A percentile compares a stretch with the other conserved stretches of the same genome.
These are phyloP conservation scores for Mortierella sp. DNA, from an alignment of 371 early-diverging fungal genomes.

Conservation along the genomic window DNA sequence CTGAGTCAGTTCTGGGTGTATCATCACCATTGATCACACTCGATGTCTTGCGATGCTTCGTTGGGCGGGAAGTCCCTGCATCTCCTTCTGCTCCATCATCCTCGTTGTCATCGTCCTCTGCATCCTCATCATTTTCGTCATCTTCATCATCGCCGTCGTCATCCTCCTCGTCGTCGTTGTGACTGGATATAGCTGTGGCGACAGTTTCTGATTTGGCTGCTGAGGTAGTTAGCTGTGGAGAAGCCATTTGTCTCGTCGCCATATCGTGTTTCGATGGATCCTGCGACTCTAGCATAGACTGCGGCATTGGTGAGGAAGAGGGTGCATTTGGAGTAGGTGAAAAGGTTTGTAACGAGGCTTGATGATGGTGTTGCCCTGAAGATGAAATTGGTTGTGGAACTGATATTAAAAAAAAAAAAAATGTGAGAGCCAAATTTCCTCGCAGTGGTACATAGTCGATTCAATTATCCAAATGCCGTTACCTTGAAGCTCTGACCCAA, in stretches of 20 bases:
- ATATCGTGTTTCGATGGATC: constrained; percentile 5
- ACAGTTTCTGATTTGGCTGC: constrained; percentile 42
- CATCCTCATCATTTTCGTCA: constrained; percentile 44
- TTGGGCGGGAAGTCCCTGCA: not conserved
- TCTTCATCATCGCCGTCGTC: constrained; percentile 37
- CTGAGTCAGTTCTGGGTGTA: constrained; percentile 16
- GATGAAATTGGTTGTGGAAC: constrained; percentile 4
- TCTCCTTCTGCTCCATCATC: constrained; percentile 40
- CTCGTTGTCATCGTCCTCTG: constrained; percentile 43
- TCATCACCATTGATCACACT: constrained; percentile 2
- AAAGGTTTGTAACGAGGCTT: constrained; percentile 18
- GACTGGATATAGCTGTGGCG: constrained; percentile 12
- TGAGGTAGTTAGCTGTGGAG: constrained; percentile 22
- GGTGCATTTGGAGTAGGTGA: constrained; percentile 26
- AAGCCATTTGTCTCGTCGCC: not conserved
- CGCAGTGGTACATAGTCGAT: not conserved
- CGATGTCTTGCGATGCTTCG: constrained; percentile 26
- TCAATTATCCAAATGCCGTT: not conserved
- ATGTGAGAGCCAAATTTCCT: not conserved
- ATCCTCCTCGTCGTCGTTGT: constrained; percentile 47
- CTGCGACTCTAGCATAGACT: not conserved
- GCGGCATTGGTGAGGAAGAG: constrained; percentile 14
- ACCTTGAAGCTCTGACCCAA: constrained; percentile 12
- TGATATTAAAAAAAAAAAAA: constrained; percentile 1
- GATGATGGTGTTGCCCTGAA: constrained; percentile 24